A percentile compares a stretch with the other conserved stretches of the same genome.
Evolutionary conservation across 2,329 filamentous ascomycete genomes (phyloP).

Genomic region (Nectriaceae sp.): DNA sequence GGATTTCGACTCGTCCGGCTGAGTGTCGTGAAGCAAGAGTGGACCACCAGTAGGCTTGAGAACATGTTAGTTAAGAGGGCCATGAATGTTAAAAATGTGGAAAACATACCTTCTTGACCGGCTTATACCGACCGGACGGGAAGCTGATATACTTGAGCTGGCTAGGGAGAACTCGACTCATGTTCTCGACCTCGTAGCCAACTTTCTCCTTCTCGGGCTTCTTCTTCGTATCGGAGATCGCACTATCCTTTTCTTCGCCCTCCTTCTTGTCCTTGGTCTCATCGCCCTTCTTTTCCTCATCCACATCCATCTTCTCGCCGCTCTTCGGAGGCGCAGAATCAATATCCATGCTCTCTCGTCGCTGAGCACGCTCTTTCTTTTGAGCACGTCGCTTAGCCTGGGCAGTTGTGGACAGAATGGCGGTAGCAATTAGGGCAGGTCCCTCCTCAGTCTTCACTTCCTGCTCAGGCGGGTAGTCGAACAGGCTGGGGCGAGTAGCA

Average conservation of each 20-base stretch:
- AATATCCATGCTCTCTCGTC: conserved; percentile 93
- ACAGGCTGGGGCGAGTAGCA: conserved; percentile 90
- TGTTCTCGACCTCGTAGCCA: conserved; percentile 94
- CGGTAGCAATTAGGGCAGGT: conserved; percentile 90
- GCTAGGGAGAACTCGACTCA: conserved; percentile 88
- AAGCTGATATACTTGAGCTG: conserved; percentile 98
- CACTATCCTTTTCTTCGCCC: conserved; percentile 59
- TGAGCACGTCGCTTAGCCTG: conserved; percentile 94
- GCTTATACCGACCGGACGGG: conserved; percentile 85
- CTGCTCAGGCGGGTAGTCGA: conserved; percentile 96
- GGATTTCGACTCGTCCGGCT: conserved; percentile 75
- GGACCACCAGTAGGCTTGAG: conserved; percentile 86
- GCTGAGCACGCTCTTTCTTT: conserved; percentile 88
- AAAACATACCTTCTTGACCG: conserved; percentile 77
- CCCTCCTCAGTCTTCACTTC: conserved; percentile 94
- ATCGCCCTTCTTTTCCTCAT: conserved; percentile 60
- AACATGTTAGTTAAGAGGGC: conserved; percentile 22
- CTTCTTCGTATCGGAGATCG: conserved; percentile 70
- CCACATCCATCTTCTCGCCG: conserved; percentile 86
- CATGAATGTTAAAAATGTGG: not conserved
- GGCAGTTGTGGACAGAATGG: conserved; percentile 92
- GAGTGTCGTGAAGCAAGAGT: conserved; percentile 84
- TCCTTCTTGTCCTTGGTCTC: conserved; percentile 64
- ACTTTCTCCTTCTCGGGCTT: conserved; percentile 95
- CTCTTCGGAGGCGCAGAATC: conserved; percentile 68